Evolutionary conservation across 2,329 filamentous ascomycete species (phyloP).

Genomic region (Arthrobotrys conoides): DNA sequence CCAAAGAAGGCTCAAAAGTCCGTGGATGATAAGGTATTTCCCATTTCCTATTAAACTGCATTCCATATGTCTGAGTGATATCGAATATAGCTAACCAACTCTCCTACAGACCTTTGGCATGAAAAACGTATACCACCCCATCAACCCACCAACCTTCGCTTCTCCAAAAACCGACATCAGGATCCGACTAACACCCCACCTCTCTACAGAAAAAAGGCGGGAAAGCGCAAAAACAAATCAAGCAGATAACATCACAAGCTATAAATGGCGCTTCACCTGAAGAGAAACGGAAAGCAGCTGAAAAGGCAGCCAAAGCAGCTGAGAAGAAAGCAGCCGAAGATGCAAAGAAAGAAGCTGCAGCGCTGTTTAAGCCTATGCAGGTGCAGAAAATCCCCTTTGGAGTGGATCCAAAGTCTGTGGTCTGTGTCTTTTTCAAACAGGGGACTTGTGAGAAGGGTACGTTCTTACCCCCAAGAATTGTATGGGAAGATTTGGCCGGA

Average conservation of each 20-base stretch:
- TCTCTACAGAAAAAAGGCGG: slow-evolving; percentile 83
- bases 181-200: slow-evolving; percentile 26
- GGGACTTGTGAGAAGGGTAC: slow-evolving; percentile 91
- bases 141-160: slow-evolving; percentile 1
- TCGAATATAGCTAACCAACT: background rate
- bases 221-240: slow-evolving; percentile 89
- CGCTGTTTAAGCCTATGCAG: slow-evolving; percentile 91
- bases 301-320: slow-evolving; percentile 79
- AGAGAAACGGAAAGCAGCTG: slow-evolving; percentile 82
- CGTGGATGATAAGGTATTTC: slow-evolving; percentile 80
- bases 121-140: slow-evolving; percentile 79
- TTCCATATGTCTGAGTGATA: background rate
- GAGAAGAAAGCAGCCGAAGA: slow-evolving; percentile 93
- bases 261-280: slow-evolving; percentile 84
- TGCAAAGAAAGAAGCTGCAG: slow-evolving; percentile 83
- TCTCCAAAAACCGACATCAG: slow-evolving; percentile 6
- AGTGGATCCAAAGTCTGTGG: slow-evolving; percentile 95
- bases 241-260: slow-evolving; percentile 81
- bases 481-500: background rate
- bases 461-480: background rate
- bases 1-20: slow-evolving; percentile 72
- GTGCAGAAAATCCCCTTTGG: slow-evolving; percentile 98
- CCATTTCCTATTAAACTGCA: background rate
- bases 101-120: slow-evolving; percentile 88
- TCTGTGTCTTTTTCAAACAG: slow-evolving; percentile 98